Evolutionary conservation across 345 rosid genomes (phyloP).

Genomic region (Salix viminalis): DNA sequence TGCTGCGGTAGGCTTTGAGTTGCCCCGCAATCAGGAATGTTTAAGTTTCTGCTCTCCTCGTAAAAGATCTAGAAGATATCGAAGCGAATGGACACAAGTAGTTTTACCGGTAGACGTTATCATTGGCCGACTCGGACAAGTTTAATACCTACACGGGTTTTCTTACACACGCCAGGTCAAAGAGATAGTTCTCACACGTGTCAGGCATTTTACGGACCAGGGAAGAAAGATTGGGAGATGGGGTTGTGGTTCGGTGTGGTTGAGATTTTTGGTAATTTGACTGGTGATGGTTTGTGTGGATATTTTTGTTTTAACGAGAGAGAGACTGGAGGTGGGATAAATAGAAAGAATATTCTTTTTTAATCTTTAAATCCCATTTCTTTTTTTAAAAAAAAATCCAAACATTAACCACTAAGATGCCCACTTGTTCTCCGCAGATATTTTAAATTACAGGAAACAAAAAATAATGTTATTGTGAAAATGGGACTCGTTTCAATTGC

Average conservation of each 20-base stretch:
- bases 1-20: no score
- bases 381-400: no score
- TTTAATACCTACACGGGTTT: neutral
- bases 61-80: neutral
- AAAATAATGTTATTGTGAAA: no score
- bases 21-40: no score
- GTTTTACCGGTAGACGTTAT: neutral
- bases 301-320: neutral
- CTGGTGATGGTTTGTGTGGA: neutral
- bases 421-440: no score
- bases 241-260: neutral
- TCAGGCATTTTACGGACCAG: neutral
- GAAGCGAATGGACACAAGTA: slow-evolving; percentile 15
- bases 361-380: neutral
- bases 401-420: no score
- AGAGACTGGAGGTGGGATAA: neutral
- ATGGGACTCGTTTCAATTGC: no score
- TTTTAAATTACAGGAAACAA: no score
- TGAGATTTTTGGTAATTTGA: neutral
- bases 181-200: neutral
- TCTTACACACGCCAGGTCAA: neutral
- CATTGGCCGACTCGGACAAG: neutral
- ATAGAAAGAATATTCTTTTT: neutral
- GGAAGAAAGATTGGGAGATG: neutral
- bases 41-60: no score